Evolutionary conservation across 1,139 yeast genomes (phyloP).

Genomic region (Yamadazyma buinensis): DNA sequence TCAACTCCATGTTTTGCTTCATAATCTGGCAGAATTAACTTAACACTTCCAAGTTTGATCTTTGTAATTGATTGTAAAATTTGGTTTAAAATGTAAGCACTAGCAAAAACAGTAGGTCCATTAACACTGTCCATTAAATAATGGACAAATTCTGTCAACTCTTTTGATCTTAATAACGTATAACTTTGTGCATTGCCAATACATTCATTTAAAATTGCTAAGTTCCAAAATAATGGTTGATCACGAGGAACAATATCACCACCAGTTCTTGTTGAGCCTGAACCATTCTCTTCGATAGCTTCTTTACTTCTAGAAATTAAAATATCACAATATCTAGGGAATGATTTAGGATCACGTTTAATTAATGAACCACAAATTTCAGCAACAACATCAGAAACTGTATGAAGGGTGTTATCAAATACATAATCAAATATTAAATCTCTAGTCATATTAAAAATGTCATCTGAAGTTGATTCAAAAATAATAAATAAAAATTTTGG

Average conservation of each 20-base stretch:
- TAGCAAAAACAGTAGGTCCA: conserved; percentile 58
- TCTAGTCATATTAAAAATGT: conserved; percentile 51
- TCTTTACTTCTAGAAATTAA: conserved; percentile 54
- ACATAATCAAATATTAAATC: conserved; percentile 54
- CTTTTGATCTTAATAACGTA: conserved; percentile 41
- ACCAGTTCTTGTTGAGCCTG: conserved; percentile 73
- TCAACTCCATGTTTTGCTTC: conserved; percentile 29
- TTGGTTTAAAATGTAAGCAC: conserved; percentile 57
- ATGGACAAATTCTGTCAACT: conserved; percentile 48
- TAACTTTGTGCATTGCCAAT: conserved; percentile 63
- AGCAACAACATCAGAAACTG: conserved; percentile 65
- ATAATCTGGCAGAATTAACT: conserved; percentile 46
- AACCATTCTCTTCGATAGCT: conserved; percentile 79
- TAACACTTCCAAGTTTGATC: conserved; percentile 51
- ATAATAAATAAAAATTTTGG: conserved; percentile 68
- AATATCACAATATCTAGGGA: conserved; percentile 42
- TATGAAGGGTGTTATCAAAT: conserved; percentile 57
- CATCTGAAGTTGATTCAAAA: conserved; percentile 68
- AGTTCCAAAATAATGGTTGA: conserved; percentile 69
- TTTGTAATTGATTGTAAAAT: conserved; percentile 62
- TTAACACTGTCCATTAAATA: conserved; percentile 55
- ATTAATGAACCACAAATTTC: conserved; percentile 68
- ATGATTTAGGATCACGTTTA: conserved; percentile 52
- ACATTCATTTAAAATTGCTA: conserved; percentile 68
- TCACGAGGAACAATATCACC: conserved; percentile 73